Evolutionary conservation across 2,329 filamentous ascomycete species (phyloP).

Genomic region (Emmonsiellopsis sp.): DNA sequence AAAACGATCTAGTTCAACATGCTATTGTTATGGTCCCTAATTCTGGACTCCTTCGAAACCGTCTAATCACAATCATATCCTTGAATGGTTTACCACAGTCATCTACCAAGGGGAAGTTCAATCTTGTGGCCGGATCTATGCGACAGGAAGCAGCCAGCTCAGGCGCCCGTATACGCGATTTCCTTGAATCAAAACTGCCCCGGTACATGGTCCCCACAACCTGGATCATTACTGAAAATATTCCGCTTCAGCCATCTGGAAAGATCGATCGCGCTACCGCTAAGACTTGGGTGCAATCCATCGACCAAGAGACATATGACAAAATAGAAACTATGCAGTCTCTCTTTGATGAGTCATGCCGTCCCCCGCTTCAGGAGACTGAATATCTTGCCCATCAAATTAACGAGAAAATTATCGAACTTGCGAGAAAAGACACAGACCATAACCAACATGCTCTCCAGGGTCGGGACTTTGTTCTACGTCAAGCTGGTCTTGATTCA

Average conservation of each 20-base stretch:
- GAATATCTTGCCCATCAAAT: background rate
- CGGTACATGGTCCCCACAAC: slow-evolving; percentile 26
- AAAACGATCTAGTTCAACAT: background rate
- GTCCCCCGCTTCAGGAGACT: background rate
- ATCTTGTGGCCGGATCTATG: background rate
- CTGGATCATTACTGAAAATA: slow-evolving; percentile 27
- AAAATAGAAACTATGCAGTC: background rate
- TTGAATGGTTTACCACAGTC: background rate
- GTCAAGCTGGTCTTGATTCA: background rate
- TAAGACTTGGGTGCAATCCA: background rate
- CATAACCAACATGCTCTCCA: background rate
- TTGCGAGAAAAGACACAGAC: background rate
- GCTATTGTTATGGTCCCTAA: background rate
- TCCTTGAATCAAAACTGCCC: slow-evolving; percentile 15
- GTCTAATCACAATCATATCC: slow-evolving; percentile 8
- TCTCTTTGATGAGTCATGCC: background rate
- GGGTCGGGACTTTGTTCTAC: background rate
- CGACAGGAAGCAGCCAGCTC: slow-evolving; percentile 1
- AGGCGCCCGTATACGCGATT: slow-evolving; percentile 6
- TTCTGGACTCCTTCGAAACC: background rate
- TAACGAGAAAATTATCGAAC: background rate
- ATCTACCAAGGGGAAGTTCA: background rate
- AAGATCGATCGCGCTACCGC: slow-evolving; percentile 25
- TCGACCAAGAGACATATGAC: background rate
- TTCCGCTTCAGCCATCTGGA: slow-evolving; percentile 29